These are phyloP conservation scores for Trichoderma semiorbis DNA, from an alignment of 2,329 filamentous ascomycete species.

Conservation along the genomic window DNA sequence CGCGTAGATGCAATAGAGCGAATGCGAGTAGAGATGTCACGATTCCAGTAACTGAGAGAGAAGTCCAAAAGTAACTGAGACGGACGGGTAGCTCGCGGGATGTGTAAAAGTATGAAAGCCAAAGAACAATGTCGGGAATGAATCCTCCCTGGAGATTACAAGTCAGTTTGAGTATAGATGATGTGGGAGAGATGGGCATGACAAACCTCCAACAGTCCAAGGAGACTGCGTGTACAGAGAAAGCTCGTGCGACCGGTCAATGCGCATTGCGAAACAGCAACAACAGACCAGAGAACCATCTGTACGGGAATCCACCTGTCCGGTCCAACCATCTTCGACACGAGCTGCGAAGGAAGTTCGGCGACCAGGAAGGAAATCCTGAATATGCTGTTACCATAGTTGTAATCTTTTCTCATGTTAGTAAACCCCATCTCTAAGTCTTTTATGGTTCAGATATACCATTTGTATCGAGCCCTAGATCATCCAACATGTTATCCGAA, in stretches of 20 bases:
- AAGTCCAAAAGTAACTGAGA: constrained; percentile 11
- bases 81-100: constrained; percentile 2
- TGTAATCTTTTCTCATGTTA: not conserved
- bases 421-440: not conserved
- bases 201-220: not conserved
- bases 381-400: constrained; percentile 2
- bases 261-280: not conserved
- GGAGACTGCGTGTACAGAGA: constrained; percentile 4
- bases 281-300: constrained; percentile 9
- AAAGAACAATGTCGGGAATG: constrained; percentile 9
- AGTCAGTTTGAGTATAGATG: not conserved
- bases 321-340: constrained; percentile 9
- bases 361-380: not conserved
- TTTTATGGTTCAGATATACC: not conserved
- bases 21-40: constrained; percentile 1
- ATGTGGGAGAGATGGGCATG: not conserved
- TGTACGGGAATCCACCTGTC: constrained; percentile 9
- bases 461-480: not conserved
- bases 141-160: not conserved
- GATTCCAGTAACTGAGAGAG: constrained; percentile 1
- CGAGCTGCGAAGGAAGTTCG: constrained; percentile 4
- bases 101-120: constrained; percentile 6
- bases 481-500: constrained; percentile 7
- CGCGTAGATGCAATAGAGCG: not conserved
- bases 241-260: constrained; percentile 6